Evolutionary conservation across 257 asterid genomes (phyloP), one percentile per base, ranked within the genome.

Genomic region (Fraxinus pennsylvanica): DNA sequence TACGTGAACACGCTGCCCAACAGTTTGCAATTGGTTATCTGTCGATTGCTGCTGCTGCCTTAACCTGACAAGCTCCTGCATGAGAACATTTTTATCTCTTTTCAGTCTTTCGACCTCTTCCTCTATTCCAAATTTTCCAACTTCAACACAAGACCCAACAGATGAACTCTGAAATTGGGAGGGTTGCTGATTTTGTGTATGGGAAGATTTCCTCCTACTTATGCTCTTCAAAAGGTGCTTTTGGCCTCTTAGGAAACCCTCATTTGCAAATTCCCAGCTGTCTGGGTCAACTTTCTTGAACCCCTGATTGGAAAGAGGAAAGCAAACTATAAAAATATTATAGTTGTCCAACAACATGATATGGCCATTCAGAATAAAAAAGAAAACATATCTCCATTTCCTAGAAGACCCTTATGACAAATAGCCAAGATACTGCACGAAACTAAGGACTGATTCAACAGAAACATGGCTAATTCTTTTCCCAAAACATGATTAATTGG

Each of bases 41-140:
- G 93, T 92, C 47, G 89, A 50, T 78, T 91, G 93, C 82, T 92
- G 97, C 78, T 91, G 93, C 78, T 92, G 96, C 80, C 94, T 89
- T 83, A 92, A 80, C 86, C 91, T 81, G 33, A 91, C 94, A 82
- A 92, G 94, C 84, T 92, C 97, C 76, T 92, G 96, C 97, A 92
- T 89, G 30, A 91, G 96, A 41, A 86, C 83, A 78, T 91, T 91
- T 85, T 91, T 91, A 69, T 92, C 96, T 71, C 96, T 85, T 81
- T 91, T 92, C 78, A 91, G 88, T 81, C 86, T 82, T 81, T 89
- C 96, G 47, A 91, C 94, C 61, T 91, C 97, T 78, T 87, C 96
- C 17, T 89, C 97, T 5, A 91, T 83, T 76, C 93, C 96, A 71
- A 86, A 85, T 41, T 86, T 89, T 47, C 92, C 92, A 74, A 88